A percentile compares a stretch with the other conserved stretches of the same genome.
These are phyloP conservation scores for Gyrodon lividus DNA, from an alignment of 768 basidiomycete genomes.

Conservation along the genomic window DNA sequence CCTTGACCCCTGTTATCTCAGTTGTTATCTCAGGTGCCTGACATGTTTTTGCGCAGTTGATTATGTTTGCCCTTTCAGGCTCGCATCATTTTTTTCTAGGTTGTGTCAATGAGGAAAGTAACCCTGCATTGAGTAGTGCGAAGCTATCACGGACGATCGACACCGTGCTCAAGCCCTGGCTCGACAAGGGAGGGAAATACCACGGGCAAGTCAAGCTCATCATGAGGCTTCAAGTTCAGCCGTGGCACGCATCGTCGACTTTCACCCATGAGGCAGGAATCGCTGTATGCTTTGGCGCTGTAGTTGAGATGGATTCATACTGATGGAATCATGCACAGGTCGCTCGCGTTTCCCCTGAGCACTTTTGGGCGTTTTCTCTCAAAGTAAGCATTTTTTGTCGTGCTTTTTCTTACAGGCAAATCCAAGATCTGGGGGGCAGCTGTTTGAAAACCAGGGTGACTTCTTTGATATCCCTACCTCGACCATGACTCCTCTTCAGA, in stretches of 20 bases:
- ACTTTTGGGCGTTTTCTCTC: conserved; percentile 78
- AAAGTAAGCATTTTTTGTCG: conserved; percentile 41
- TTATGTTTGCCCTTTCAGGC: conserved; percentile 87
- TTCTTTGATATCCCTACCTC: conserved; percentile 78
- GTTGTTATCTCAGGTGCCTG: neutral
- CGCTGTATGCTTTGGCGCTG: conserved; percentile 48
- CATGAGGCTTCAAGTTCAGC: conserved; percentile 70
- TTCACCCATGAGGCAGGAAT: conserved; percentile 80
- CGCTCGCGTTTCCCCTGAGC: conserved; percentile 65
- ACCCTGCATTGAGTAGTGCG: conserved; percentile 38
- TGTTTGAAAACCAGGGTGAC: conserved; percentile 74
- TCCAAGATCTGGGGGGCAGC: conserved; percentile 37
- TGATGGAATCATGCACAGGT: conserved; percentile 42
- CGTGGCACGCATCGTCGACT: conserved; percentile 78
- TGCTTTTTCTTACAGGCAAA: neutral
- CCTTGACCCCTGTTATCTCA: neutral
- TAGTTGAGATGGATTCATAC: neutral
- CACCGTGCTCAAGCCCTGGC: conserved; percentile 54
- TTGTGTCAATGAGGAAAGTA: neutral
- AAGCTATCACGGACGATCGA: conserved; percentile 64
- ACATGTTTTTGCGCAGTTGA: conserved; percentile 52
- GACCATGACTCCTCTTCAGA: conserved; percentile 63
- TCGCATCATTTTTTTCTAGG: neutral
- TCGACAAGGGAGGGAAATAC: conserved; percentile 60
- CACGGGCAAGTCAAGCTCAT: conserved; percentile 72